phyloP scores from a whole-genome alignment of 305 asterid genomes.

The Andrographis paniculata region DNA sequence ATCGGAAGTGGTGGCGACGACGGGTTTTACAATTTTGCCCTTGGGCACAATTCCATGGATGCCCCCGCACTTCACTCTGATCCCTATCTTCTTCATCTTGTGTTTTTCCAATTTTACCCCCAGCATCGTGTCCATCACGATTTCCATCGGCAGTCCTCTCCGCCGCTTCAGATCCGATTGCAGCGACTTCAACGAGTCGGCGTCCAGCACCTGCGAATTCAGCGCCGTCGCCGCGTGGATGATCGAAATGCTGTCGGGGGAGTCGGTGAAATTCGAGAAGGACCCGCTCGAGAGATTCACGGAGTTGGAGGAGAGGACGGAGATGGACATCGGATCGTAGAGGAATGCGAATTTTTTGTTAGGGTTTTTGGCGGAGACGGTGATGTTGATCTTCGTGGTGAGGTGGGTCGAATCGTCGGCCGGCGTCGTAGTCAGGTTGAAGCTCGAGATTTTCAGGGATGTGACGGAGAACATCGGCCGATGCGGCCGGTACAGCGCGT shows the following conservation, averaged over 20 bases:
- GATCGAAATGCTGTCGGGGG: conserved; percentile 24
- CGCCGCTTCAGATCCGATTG: conserved; percentile 39
- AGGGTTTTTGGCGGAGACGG: conserved; percentile 44
- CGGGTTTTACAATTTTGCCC: conserved; percentile 29
- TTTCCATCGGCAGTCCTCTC: conserved; percentile 33
- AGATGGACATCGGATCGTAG: conserved; percentile 37
- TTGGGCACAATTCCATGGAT: conserved; percentile 37
- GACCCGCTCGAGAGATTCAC: conserved; percentile 34
- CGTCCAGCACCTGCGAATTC: conserved; percentile 29
- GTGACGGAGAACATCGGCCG: conserved; percentile 41
- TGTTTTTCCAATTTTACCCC: conserved; percentile 42
- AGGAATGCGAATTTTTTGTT: conserved; percentile 32
- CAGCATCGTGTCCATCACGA: conserved; percentile 48
- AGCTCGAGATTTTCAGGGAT: conserved; percentile 36
- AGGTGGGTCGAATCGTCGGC: conserved; percentile 43
- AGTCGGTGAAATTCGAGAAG: conserved; percentile 28
- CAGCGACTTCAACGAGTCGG: conserved; percentile 29
- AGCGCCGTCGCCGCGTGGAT: conserved; percentile 32
- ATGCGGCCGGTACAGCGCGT: conserved; percentile 52
- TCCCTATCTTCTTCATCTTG: conserved; percentile 47
- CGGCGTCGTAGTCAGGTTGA: conserved; percentile 40
- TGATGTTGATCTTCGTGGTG: conserved; percentile 39
- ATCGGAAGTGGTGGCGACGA: conserved; percentile 24
- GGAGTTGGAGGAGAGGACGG: conserved; percentile 22
- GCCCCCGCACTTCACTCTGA: conserved; percentile 46